Conservation (phyloP, 441 rosid species). For the Mallotus japonicus region DNA sequence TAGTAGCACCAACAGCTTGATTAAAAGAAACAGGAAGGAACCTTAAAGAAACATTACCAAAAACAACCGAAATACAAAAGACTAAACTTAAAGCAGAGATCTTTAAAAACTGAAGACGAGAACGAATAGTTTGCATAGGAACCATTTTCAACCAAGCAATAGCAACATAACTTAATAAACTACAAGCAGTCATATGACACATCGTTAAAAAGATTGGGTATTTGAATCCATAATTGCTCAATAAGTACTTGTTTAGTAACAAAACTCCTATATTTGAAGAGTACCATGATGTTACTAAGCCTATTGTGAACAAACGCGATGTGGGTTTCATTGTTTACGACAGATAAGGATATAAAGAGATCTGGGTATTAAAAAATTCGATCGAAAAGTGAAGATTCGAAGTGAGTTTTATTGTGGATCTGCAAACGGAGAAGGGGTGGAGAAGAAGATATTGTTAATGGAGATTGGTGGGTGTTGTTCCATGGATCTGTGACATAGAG, state of each 20-base stretch:
- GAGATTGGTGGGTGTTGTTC: constrained; percentile 10
- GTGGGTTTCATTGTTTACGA: constrained; percentile 38
- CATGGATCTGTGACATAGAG: constrained; percentile 40
- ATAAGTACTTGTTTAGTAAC: constrained; percentile 76
- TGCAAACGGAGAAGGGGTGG: neutral
- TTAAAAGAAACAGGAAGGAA: constrained; percentile 82
- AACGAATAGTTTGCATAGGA: constrained; percentile 87
- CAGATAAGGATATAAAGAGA: too few species aligned
- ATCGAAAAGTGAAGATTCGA: constrained; percentile 20
- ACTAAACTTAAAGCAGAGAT: constrained; percentile 77
- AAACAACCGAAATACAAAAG: constrained; percentile 87
- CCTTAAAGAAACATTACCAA: constrained; percentile 74
- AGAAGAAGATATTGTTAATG: neutral
- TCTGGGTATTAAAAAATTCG: neutral
- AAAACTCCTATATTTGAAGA: constrained; percentile 86
- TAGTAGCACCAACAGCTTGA: constrained; percentile 91
- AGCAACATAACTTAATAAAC: constrained; percentile 76
- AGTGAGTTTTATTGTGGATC: constrained; percentile 22
- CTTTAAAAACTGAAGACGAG: constrained; percentile 74
- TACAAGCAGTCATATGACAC: constrained; percentile 97
- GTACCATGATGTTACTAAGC: constrained; percentile 80
- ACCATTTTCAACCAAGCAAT: constrained; percentile 90
- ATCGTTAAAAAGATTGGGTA: constrained; percentile 88
- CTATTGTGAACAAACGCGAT: constrained; percentile 65
- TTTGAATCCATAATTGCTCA: constrained; percentile 86